phyloP scores from a whole-genome alignment of 2,329 filamentous ascomycete genomes.

The Leptographium radiaticola region DNA sequence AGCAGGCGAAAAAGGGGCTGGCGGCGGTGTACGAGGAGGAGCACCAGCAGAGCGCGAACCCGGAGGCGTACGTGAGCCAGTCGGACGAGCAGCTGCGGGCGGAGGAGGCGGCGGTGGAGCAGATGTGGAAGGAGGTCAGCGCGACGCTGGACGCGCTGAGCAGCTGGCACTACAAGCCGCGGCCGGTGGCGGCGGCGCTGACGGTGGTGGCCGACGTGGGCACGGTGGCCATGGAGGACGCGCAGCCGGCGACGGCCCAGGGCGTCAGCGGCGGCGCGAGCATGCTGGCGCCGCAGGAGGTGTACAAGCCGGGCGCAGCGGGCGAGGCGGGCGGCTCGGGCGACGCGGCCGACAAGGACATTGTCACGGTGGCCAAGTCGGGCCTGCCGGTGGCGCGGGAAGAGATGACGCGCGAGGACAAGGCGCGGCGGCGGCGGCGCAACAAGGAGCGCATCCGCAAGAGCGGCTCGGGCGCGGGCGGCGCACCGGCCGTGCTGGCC shows the following conservation, averaged over 20 bases:
- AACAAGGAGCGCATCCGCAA: conserved; percentile 79
- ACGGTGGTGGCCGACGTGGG: conserved; percentile 83
- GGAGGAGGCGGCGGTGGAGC: conserved; percentile 72
- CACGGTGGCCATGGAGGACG: conserved; percentile 91
- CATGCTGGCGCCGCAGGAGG: conserved; percentile 83
- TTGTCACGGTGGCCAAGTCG: conserved; percentile 60
- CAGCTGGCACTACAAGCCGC: conserved; percentile 93
- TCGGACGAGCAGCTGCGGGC: conserved; percentile 70
- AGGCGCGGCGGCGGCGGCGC: conserved; percentile 58
- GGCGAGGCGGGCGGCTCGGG: conserved; percentile 35
- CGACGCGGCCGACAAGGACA: conserved; percentile 3
- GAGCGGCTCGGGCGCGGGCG: conserved; percentile 22
- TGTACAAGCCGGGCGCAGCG: conserved; percentile 70
- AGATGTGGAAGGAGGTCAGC: conserved; percentile 70
- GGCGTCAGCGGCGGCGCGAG: conserved; percentile 56
- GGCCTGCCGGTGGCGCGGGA: conserved; percentile 68
- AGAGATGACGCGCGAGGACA: conserved; percentile 83
- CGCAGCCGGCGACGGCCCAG: conserved; percentile 69
- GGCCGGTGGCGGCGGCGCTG: conserved; percentile 65
- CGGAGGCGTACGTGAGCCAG: conserved; percentile 65
- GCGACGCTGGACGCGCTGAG: conserved; percentile 76
- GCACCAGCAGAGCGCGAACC: conserved; percentile 65
- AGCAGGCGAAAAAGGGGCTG: conserved; percentile 73
- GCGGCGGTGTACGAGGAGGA: conserved; percentile 93
- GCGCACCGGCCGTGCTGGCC: conserved; percentile 21